phyloP scores from a whole-genome alignment of 169 alveolate genomes.

The Cryptosporidium sp. region DNA sequence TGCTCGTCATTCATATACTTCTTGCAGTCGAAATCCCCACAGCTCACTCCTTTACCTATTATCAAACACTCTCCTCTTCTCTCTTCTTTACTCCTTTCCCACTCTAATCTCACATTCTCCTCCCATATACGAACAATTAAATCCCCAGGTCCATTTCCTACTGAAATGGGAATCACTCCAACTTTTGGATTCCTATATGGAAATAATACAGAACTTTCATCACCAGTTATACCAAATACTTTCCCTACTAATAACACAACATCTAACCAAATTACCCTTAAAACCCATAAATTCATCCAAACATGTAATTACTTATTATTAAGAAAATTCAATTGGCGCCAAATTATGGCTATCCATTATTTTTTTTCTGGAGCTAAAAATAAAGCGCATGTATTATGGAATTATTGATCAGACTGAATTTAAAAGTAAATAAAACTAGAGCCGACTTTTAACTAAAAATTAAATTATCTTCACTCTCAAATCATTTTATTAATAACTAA shows the following conservation, averaged over 20 bases:
- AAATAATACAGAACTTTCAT: background rate
- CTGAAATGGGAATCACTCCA: conserved; percentile 50
- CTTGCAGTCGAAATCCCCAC: conserved; percentile 13
- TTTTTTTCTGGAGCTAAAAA: background rate
- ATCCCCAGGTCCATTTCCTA: background rate
- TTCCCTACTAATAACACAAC: background rate
- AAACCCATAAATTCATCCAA: conserved; percentile 3
- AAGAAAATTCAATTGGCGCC: background rate
- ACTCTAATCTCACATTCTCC: background rate
- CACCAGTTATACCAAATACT: background rate
- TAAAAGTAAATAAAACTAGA: too few relatives aligned
- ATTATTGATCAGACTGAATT: too few relatives aligned
- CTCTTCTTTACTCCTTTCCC: background rate
- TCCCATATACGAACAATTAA: conserved; percentile 50
- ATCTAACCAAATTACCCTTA: background rate
- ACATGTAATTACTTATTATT: background rate
- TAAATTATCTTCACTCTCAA: background rate
- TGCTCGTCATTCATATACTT: background rate
- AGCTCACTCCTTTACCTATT: conserved; percentile 23
- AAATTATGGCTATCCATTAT: background rate
- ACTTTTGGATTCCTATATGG: conserved; percentile 35
- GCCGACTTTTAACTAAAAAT: too few relatives aligned
- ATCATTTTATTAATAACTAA: too few relatives aligned
- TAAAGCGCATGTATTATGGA: background rate
- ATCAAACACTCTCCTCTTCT: conserved; percentile 8